Percentiles rank a stretch among this genome's conserved stretches.
Conservation (phyloP, 257 asterid genomes). For the Nicotiana tomentosiformis region DNA sequence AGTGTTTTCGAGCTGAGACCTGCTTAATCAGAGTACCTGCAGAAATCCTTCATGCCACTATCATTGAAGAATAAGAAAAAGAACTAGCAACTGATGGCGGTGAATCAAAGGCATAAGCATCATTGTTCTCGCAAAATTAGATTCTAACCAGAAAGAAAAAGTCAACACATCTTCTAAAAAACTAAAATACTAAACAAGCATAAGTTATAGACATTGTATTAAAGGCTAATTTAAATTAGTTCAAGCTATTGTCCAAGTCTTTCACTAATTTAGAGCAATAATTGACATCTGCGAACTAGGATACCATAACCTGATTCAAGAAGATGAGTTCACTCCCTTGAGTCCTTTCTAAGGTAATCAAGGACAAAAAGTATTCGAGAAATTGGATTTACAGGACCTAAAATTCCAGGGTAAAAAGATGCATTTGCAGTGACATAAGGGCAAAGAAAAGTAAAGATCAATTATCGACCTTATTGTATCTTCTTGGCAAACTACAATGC, state of each 20-base stretch:
- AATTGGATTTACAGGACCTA: neutral
- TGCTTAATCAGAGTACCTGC: neutral
- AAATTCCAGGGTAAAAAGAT: neutral
- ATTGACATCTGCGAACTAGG: neutral
- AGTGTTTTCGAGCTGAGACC: neutral
- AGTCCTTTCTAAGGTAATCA: neutral
- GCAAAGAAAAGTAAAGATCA: neutral
- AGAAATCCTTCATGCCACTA: neutral
- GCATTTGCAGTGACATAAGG: neutral
- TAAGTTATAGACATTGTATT: neutral
- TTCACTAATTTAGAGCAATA: slow-evolving; percentile 6
- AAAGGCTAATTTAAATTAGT: neutral
- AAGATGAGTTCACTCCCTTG: neutral
- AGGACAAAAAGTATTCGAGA: neutral
- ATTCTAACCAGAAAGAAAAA: neutral
- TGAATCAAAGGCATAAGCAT: neutral
- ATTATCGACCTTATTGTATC: neutral
- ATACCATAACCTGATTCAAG: neutral
- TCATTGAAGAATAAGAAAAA: neutral
- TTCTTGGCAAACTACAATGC: neutral
- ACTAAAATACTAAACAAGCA: neutral
- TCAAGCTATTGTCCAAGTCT: neutral
- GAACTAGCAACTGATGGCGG: neutral
- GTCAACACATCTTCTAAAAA: neutral
- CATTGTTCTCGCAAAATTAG: neutral